These are phyloP conservation scores for Colletotrichum ledebouriae DNA, from an alignment of 2,329 filamentous ascomycete species.

Conservation along the genomic window DNA sequence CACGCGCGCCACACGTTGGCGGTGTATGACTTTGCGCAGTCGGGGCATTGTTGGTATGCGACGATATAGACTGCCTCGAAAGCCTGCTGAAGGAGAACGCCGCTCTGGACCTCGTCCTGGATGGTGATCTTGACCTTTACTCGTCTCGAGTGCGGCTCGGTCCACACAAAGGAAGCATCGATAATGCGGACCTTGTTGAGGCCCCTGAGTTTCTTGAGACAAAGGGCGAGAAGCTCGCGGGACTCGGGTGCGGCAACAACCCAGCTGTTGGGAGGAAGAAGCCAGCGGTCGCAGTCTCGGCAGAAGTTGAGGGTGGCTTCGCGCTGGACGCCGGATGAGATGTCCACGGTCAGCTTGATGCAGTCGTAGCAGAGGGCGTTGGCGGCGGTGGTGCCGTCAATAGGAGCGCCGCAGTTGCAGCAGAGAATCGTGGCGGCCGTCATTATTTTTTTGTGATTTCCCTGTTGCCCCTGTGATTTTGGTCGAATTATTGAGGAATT, in stretches of 20 bases:
- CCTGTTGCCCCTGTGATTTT: not conserved
- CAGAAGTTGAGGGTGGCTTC: constrained; percentile 93
- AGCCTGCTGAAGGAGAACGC: constrained; percentile 84
- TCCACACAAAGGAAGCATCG: constrained; percentile 98
- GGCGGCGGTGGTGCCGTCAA: constrained; percentile 88
- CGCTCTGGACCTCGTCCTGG: constrained; percentile 76
- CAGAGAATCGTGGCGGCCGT: constrained; percentile 76
- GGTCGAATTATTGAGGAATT: constrained; percentile 17
- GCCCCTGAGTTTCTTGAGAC: constrained; percentile 87
- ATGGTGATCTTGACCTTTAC: constrained; percentile 97
- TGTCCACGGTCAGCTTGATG: constrained; percentile 93
- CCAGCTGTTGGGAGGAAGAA: constrained; percentile 89
- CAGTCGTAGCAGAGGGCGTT: constrained; percentile 97
- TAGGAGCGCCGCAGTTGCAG: constrained; percentile 96
- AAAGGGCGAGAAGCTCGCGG: constrained; percentile 91
- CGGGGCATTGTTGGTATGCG: constrained; percentile 92
- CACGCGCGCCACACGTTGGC: constrained; percentile 95
- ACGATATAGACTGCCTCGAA: constrained; percentile 96
- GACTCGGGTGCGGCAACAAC: constrained; percentile 87
- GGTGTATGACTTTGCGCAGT: constrained; percentile 96
- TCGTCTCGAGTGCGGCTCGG: constrained; percentile 93
- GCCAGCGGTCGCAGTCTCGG: constrained; percentile 94
- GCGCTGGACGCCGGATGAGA: constrained; percentile 89
- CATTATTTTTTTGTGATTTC: constrained; percentile 21
- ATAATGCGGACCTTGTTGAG: constrained; percentile 93